Percentiles rank a stretch among this genome's conserved stretches.
phyloP scores from a whole-genome alignment of 2,329 filamentous ascomycete genomes.

The Scolecobasidium constrictum region DNA sequence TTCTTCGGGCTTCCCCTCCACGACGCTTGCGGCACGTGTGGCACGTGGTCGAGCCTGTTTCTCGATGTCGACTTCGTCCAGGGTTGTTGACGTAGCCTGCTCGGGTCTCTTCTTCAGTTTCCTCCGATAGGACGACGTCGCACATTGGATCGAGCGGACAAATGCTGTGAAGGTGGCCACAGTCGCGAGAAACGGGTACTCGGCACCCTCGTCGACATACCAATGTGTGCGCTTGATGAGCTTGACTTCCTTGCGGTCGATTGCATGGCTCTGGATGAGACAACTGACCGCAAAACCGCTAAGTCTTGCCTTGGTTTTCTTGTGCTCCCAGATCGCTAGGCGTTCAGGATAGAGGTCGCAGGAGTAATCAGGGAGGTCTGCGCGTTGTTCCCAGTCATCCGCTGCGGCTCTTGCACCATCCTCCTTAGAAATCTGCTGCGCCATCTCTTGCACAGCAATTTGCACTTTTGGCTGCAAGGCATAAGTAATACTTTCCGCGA shows the following conservation, averaged over 20 bases:
- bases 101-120: background rate
- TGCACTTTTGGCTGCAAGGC: conserved; percentile 26
- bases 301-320: conserved; percentile 24
- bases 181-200: background rate
- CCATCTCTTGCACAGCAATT: conserved; percentile 24
- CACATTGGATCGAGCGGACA: background rate
- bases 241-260: conserved; percentile 26
- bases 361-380: conserved; percentile 25
- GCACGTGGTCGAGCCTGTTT: too few relatives aligned
- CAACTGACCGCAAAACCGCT: conserved; percentile 27
- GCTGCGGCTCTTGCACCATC: conserved; percentile 25
- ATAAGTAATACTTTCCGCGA: conserved; percentile 26
- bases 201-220: background rate
- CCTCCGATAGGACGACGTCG: background rate
- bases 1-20: background rate
- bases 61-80: background rate
- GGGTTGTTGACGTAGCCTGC: background rate
- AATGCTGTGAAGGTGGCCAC: conserved; percentile 1
- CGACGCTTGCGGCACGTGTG: background rate
- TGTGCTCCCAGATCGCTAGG: conserved; percentile 27
- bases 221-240: conserved; percentile 10
- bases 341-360: conserved; percentile 22
- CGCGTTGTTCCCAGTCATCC: conserved; percentile 26
- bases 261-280: conserved; percentile 24
- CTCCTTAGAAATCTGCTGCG: conserved; percentile 26